A percentile compares a stretch with the other conserved stretches of the same genome.
phyloP scores from a whole-genome alignment of 257 asterid genomes.

The Ilex aquifolium region DNA sequence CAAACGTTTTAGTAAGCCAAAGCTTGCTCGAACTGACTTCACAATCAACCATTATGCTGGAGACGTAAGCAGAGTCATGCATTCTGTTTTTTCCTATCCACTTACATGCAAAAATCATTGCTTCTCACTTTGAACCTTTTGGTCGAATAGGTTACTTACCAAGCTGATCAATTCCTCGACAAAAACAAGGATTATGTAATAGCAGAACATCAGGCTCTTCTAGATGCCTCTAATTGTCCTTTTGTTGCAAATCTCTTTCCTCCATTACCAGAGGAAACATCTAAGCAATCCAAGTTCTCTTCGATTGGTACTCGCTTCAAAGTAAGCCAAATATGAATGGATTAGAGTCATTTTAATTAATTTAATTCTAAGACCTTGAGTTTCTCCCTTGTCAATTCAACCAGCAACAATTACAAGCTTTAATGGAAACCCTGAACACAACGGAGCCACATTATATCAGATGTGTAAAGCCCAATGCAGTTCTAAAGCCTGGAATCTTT shows the following conservation, averaged over 20 bases:
- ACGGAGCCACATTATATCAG: conserved; percentile 97
- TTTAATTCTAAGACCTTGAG: conserved; percentile 15
- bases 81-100: conserved; percentile 5
- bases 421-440: conserved; percentile 86
- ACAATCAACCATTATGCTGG: conserved; percentile 93
- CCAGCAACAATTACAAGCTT: conserved; percentile 92
- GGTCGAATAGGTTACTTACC: conserved; percentile 72
- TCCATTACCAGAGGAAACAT: conserved; percentile 62
- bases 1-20: conserved; percentile 92
- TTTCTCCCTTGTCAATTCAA: conserved; percentile 14
- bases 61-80: conserved; percentile 52
- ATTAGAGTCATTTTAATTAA: not conserved
- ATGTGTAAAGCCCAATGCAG: conserved; percentile 91
- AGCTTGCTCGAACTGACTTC: conserved; percentile 84
- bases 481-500: conserved; percentile 88
- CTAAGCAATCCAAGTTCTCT: conserved; percentile 90
- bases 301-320: conserved; percentile 93
- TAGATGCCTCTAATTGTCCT: conserved; percentile 63
- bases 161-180: conserved; percentile 89
- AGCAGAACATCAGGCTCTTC: conserved; percentile 91
- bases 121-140: conserved; percentile 14
- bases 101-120: conserved; percentile 15
- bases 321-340: conserved; percentile 35
- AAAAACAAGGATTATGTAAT: conserved; percentile 92
- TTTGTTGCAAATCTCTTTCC: conserved; percentile 81